These are phyloP conservation scores for Pichia inconspicua DNA, from an alignment of 1,139 yeast species.

Conservation along the genomic window DNA sequence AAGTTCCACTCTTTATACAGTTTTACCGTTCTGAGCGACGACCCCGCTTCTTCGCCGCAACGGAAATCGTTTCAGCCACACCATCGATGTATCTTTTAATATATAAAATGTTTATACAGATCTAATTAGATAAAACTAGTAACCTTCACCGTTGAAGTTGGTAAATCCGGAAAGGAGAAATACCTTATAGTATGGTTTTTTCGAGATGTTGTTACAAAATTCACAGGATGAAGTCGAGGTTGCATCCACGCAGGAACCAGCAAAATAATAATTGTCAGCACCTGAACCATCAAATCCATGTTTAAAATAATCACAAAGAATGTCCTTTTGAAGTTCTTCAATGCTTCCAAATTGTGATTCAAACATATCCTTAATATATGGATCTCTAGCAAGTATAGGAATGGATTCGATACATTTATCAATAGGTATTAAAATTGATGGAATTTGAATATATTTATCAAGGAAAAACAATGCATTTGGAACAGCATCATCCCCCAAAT, in stretches of 20 bases:
- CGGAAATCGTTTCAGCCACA: not conserved
- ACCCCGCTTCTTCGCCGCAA: conserved; percentile 4
- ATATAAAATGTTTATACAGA: too few species aligned
- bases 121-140: conserved; percentile 13
- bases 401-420: conserved; percentile 47
- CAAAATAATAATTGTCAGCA: conserved; percentile 69
- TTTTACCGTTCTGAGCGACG: not conserved
- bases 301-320: conserved; percentile 59
- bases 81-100: not conserved
- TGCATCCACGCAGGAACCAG: conserved; percentile 76
- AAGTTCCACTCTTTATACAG: not conserved
- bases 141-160: conserved; percentile 73
- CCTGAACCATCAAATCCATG: conserved; percentile 77
- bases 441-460: conserved; percentile 71
- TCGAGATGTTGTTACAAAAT: conserved; percentile 61
- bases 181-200: conserved; percentile 54
- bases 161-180: conserved; percentile 62
- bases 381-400: conserved; percentile 42
- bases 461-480: conserved; percentile 70
- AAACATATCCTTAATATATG: conserved; percentile 41
- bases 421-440: conserved; percentile 62
- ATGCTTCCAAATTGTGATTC: conserved; percentile 47
- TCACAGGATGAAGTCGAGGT: conserved; percentile 74
- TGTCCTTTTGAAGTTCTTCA: conserved; percentile 42
- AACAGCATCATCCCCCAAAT: conserved; percentile 69